Conservation (phyloP, 495 filamentous ascomycete genomes). For the Podospora australis region DNA sequence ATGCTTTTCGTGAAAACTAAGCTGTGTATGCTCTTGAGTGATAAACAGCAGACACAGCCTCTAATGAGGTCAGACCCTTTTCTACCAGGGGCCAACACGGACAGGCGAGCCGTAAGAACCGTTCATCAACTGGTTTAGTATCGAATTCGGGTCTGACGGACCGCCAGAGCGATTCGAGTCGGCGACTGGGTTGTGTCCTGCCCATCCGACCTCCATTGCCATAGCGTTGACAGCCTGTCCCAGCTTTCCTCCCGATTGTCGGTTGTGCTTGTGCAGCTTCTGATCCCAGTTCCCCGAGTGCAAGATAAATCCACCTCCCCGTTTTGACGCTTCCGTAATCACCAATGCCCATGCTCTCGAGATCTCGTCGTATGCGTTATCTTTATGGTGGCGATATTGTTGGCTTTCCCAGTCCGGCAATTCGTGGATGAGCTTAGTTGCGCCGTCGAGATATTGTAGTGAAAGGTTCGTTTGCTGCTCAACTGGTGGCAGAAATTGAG, state of each 20-base stretch:
- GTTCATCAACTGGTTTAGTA: constrained; percentile 71
- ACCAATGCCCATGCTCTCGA: constrained; percentile 88
- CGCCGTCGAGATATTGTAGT: constrained; percentile 78
- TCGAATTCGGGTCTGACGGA: constrained; percentile 54
- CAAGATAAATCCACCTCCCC: constrained; percentile 81
- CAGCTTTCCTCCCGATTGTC: constrained; percentile 75
- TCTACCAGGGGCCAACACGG: constrained; percentile 65
- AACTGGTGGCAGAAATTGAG: constrained; percentile 87
- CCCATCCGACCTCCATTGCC: constrained; percentile 68
- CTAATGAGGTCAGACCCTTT: neutral
- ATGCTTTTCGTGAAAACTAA: neutral
- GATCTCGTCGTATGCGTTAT: constrained; percentile 93
- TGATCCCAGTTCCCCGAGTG: constrained; percentile 94
- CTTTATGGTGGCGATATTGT: constrained; percentile 82
- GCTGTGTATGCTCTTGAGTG: no score
- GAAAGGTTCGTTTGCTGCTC: constrained; percentile 75
- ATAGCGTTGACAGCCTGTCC: constrained; percentile 74
- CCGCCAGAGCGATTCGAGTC: constrained; percentile 41
- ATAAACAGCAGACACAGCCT: no score
- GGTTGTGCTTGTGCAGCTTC: constrained; percentile 80
- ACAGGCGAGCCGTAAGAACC: constrained; percentile 74
- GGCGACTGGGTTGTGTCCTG: constrained; percentile 43
- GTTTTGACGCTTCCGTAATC: constrained; percentile 84
- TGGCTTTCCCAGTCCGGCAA: constrained; percentile 82
- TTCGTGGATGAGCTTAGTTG: constrained; percentile 81